Base-by-base conservation (phyloP, 2,329 filamentous ascomycete species). In the Ophiostoma piceae region DNA sequence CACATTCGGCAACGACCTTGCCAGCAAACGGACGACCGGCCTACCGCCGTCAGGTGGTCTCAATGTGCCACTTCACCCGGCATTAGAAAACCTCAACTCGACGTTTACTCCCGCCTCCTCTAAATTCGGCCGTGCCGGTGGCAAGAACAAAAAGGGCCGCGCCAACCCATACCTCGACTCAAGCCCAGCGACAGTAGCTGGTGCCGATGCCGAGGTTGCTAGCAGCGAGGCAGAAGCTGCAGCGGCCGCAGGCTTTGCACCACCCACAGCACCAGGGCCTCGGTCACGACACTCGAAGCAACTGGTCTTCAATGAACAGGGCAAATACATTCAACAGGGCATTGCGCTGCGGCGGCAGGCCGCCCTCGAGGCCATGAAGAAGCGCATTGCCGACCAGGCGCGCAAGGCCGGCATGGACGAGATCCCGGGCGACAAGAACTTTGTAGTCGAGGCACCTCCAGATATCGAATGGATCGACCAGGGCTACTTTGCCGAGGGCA, bases 381-480 rank as follows among this genome's bases (percentile, higher is more conserved):
- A 90, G 82, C 87, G 91, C 70, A 96, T 99, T 74, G 94, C 94
- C 1, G 91, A 90, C 74, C 89, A 92, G 75, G 91, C 93, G 12
- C 87, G 94, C 71, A 94, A 93, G 78, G 92, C 91, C n/a, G 94
- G 93, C 66, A 92, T 98, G 72, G 94, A 98, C 75, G 94, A 98
- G 77, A 94, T 94, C 74, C 80, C 92, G 39, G 90, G 96, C 72
- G 94, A 99, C 78, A 96, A 94, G 78, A 91, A 92, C 41, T 98
- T 94, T 77, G 80, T 95, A 3, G 87, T 97, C 6, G 90, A 94
- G 73, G 84, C 85, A 41, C 95, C 95, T 11, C 95, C 95, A 3
- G 90, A 90, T 8, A 85, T 98, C 60, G 95, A 99, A 79, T 99
- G 95, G 95, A 98, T 94, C 92, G 95, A 99, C 75, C 94, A 98